A percentile compares a stretch with the other conserved stretches of the same genome.
phyloP scores from a whole-genome alignment of 495 filamentous ascomycete genomes.

The Podospora anserina region DNA sequence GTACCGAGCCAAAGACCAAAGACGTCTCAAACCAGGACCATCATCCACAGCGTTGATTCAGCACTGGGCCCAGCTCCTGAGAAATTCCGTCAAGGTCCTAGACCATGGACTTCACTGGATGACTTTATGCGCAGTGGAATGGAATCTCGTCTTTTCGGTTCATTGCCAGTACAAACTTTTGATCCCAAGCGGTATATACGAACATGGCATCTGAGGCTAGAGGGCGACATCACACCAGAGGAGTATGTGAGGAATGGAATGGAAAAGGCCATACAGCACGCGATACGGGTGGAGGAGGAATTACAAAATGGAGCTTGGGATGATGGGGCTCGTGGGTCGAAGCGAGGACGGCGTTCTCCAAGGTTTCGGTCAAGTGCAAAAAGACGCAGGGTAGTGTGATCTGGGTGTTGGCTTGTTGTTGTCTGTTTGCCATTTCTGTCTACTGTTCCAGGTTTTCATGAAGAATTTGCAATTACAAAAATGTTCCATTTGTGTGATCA shows the following conservation, averaged over 20 bases:
- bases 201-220: background rate
- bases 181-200: background rate
- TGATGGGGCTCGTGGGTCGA: background rate
- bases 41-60: background rate
- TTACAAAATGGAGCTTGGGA: background rate
- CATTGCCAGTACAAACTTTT: background rate
- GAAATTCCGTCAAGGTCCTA: background rate
- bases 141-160: background rate
- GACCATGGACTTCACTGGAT: background rate
- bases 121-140: background rate
- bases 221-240: background rate
- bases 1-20: background rate
- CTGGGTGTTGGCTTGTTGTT: background rate
- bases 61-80: background rate
- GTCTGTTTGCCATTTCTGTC: too few species aligned
- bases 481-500: too few species aligned
- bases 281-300: background rate
- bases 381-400: background rate
- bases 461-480: background rate
- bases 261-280: background rate
- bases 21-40: background rate
- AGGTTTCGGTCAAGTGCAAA: background rate
- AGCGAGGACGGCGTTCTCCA: background rate
- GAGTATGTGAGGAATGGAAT: background rate
- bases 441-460: too few species aligned